phyloP scores from a whole-genome alignment of 805 yeast genomes.

The Candida multigemmis region DNA sequence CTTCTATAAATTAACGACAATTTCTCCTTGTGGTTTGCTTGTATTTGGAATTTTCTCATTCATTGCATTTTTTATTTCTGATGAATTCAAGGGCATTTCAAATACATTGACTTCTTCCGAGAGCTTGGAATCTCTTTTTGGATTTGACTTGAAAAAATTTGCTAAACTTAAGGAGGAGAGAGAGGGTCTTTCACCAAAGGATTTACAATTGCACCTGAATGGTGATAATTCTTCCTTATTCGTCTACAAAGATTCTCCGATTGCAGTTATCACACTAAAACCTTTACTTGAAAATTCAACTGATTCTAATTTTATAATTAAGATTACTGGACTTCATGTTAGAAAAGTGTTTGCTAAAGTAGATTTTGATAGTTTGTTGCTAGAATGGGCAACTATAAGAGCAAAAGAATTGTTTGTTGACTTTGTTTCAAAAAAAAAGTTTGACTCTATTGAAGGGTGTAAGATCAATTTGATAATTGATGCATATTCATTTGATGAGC shows the following conservation, averaged over 20 bases:
- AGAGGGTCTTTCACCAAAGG: constrained; percentile 7
- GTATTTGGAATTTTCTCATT: constrained; percentile 29
- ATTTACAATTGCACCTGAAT: constrained; percentile 15
- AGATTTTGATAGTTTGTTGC: constrained; percentile 54
- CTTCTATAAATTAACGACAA: constrained; percentile 12
- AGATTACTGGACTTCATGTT: constrained; percentile 50
- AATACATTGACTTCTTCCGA: constrained; percentile 15
- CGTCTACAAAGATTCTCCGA: constrained; percentile 61
- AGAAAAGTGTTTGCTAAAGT: constrained; percentile 60
- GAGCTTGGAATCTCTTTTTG: constrained; percentile 31
- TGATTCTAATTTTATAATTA: constrained; percentile 36
- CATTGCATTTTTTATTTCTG: constrained; percentile 33
- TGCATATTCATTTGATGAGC: constrained; percentile 43
- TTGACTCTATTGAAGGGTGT: constrained; percentile 15
- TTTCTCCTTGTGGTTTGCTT: constrained; percentile 5
- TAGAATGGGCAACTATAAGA: constrained; percentile 51
- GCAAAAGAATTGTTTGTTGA: constrained; percentile 29
- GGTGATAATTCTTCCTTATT: constrained; percentile 47
- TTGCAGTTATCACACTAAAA: constrained; percentile 49
- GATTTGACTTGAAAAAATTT: constrained; percentile 41
- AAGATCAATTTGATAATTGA: constrained; percentile 36
- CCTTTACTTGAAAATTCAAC: constrained; percentile 30
- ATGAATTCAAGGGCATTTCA: constrained; percentile 32
- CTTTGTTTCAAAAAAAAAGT: constrained; percentile 15
- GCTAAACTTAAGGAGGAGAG: constrained; percentile 18